Base-by-base conservation (phyloP, 2,329 filamentous ascomycete genomes). In the Lojkania enalia region DNA sequence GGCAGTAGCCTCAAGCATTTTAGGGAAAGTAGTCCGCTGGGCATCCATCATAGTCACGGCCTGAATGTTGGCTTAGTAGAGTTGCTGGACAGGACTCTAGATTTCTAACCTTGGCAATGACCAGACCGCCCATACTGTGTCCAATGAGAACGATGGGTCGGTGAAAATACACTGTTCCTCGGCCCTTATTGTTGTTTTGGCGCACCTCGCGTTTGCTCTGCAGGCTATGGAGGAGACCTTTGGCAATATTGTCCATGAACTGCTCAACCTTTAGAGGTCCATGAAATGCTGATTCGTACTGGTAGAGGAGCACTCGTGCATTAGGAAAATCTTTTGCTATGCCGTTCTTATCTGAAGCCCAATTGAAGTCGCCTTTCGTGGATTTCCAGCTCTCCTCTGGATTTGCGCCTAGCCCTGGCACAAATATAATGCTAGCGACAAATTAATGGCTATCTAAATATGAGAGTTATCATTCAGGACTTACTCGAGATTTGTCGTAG, bases 241-340 rank as follows among this genome's bases (percentile, higher is more conserved):
- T 29, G 11, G 35, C 35, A 9, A 45, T n/a, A 15, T 45, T 39
- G 30, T 45, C 42, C 35, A 45, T 29, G 13, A 39, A 39, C 7
- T 45, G 35, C 16, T 45, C 35, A 32, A 39, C 42, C 20, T 45
- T 45, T 3, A 45, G 33, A 9, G 19, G n/a, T 12, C 35, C 27
- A 40, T 44, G 41, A 31, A 44, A 37, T 11, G 41, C 41, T 16
- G 42, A 45, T 20, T 45, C 42, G 18, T 45, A 35, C 13, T 20
- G 21, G 20, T 39, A 45, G 12, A 45, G 35, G 6, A 45, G 36
- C 11, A 45, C 29, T 15, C 42, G 35, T 13, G 42, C 42, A 13
- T 39, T 39, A 3, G 42, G 42, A 33, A 32, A 45, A 15, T 45
- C 42, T 39, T 36, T 39, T 27, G 15, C 15, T 23, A 39, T n/a